Conservation (phyloP, 148 eudicot genomes). For the Pouteria glomerata region DNA sequence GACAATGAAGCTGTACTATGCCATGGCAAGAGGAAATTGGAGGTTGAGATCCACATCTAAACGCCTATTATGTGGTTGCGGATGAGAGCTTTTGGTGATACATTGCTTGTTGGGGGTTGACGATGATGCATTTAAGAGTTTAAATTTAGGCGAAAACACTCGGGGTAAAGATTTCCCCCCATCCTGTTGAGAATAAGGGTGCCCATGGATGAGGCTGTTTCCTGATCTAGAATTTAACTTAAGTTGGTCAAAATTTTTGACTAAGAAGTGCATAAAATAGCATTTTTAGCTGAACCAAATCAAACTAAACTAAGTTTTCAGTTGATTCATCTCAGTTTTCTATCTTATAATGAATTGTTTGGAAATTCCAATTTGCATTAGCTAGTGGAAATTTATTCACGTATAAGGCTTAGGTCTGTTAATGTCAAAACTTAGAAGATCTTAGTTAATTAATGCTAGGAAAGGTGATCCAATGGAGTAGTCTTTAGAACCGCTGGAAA, state of each 20-base stretch:
- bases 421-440: too few species aligned
- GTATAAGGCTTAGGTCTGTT: too few species aligned
- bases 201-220: conserved; percentile 4
- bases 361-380: neutral
- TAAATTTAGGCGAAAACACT: neutral
- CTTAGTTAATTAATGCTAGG: too few species aligned
- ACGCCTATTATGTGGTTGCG: neutral
- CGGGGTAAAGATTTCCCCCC: neutral
- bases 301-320: neutral
- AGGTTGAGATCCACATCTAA: too few species aligned
- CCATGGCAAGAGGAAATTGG: neutral
- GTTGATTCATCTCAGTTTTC: too few species aligned
- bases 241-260: neutral
- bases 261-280: neutral
- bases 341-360: neutral
- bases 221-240: neutral
- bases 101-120: too few species aligned
- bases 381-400: too few species aligned
- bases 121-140: too few species aligned
- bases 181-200: neutral
- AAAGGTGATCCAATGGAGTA: too few species aligned
- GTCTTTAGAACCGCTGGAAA: too few species aligned
- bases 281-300: neutral
- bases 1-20: neutral
- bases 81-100: neutral